Evolutionary conservation across 2,329 filamentous ascomycete genomes (phyloP).

Genomic region (Diaporthe australafricana): DNA sequence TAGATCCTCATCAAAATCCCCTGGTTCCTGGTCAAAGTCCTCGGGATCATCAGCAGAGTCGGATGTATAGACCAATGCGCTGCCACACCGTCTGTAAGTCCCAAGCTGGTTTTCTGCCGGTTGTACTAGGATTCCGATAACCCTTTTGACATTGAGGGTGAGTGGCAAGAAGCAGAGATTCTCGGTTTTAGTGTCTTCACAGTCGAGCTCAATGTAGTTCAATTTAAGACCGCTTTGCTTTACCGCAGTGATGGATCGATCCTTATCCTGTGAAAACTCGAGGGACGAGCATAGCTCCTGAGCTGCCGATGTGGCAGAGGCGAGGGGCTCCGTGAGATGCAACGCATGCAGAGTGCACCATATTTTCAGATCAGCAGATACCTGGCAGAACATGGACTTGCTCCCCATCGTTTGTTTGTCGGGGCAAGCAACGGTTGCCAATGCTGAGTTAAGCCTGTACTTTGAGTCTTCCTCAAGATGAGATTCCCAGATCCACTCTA

Average conservation of each 20-base stretch:
- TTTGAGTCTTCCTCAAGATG: neutral
- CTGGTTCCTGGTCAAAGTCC: too few relatives aligned
- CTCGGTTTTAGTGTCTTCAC: neutral
- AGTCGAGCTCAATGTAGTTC: neutral
- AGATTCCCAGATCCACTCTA: neutral
- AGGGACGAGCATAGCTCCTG: too few relatives aligned
- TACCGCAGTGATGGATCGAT: neutral
- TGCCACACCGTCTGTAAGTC: neutral
- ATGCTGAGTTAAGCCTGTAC: neutral
- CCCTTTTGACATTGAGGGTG: neutral
- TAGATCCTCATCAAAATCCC: too few relatives aligned
- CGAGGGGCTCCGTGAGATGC: neutral
- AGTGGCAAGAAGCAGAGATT: neutral
- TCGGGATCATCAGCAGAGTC: too few relatives aligned
- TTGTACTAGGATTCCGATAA: neutral
- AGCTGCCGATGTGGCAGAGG: too few relatives aligned
- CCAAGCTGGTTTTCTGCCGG: neutral
- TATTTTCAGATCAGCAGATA: neutral
- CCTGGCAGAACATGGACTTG: neutral
- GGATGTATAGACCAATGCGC: too few relatives aligned
- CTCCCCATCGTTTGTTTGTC: neutral
- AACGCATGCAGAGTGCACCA: neutral
- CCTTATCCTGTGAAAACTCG: too few relatives aligned
- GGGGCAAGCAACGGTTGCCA: neutral
- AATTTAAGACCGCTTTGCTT: rapidly evolving